Conservation (phyloP, 176 grass and related monocot genomes). For the Alloteropsis semialata region DNA sequence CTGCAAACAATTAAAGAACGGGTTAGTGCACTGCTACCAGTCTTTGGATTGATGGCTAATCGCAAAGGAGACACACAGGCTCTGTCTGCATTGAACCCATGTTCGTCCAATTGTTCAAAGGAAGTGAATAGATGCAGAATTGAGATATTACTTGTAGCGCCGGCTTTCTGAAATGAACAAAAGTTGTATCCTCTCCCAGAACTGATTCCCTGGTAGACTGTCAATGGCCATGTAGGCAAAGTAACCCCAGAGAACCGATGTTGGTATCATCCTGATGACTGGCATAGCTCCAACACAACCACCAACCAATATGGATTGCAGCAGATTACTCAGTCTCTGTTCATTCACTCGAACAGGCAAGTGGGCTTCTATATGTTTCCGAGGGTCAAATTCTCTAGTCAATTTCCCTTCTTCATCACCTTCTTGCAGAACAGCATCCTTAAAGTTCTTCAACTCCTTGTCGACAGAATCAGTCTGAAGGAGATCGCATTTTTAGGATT, state of each 20-base stretch:
- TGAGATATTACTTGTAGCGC: conserved; percentile 64
- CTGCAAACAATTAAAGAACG: conserved; percentile 17
- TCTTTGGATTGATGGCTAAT: not conserved
- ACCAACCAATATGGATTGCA: conserved; percentile 79
- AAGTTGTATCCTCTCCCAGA: conserved; percentile 86
- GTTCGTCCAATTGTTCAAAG: conserved; percentile 11
- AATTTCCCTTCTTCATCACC: conserved; percentile 30
- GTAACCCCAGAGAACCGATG: conserved; percentile 91
- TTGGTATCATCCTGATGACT: conserved; percentile 74
- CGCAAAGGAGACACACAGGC: not conserved
- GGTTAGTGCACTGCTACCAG: not conserved
- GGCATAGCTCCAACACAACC: conserved; percentile 83
- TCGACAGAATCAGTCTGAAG: conserved; percentile 51
- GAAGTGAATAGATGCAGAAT: not conserved
- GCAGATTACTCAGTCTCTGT: conserved; percentile 83
- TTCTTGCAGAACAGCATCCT: conserved; percentile 58
- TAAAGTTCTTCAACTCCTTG: conserved; percentile 72
- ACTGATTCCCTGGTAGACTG: conserved; percentile 92
- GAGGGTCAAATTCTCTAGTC: conserved; percentile 55
- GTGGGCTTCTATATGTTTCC: conserved; percentile 72
- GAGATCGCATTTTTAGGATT: not conserved
- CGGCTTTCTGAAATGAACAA: conserved; percentile 63
- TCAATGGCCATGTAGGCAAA: conserved; percentile 98
- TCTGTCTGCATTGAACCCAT: not conserved
- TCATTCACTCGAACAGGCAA: conserved; percentile 92